A percentile compares a stretch with the other conserved stretches of the same genome.
Evolutionary conservation across 768 basidiomycete genomes (phyloP).

Genomic region (Kwoniella shandongensis): DNA sequence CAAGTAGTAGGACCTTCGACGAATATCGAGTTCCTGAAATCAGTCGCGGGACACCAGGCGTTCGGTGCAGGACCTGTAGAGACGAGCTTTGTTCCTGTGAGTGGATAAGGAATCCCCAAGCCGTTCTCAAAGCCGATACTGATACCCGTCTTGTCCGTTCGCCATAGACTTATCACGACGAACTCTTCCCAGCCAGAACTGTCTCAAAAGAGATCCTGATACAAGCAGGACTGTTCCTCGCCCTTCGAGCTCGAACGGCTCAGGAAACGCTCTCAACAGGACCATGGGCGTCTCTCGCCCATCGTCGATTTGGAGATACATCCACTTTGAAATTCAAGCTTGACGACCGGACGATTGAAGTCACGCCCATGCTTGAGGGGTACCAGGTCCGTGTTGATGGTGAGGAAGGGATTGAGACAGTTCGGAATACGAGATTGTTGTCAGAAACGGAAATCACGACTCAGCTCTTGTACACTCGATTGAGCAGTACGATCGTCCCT

Average conservation of each 20-base stretch:
- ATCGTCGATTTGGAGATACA: conserved; percentile 77
- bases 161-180: conserved; percentile 78
- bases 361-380: conserved; percentile 21
- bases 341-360: conserved; percentile 61
- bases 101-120: conserved; percentile 21
- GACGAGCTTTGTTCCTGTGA: conserved; percentile 84
- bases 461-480: background rate
- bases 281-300: conserved; percentile 70
- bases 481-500: conserved; percentile 68
- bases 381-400: conserved; percentile 14
- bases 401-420: background rate
- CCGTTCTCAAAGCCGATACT: background rate
- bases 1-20: conserved; percentile 87
- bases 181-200: conserved; percentile 70
- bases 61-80: conserved; percentile 81
- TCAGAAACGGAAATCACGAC: conserved; percentile 4
- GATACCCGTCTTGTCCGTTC: background rate
- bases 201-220: conserved; percentile 69
- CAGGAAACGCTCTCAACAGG: conserved; percentile 20
- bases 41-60: conserved; percentile 70
- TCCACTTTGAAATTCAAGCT: conserved; percentile 57
- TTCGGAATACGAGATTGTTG: conserved; percentile 19
- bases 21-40: conserved; percentile 82
- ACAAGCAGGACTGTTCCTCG: conserved; percentile 73
- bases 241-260: conserved; percentile 1